Evolutionary conservation across 2,329 filamentous ascomycete genomes (phyloP), one percentile per base, ranked within the genome.

Genomic region (Pyricularia grisea): DNA sequence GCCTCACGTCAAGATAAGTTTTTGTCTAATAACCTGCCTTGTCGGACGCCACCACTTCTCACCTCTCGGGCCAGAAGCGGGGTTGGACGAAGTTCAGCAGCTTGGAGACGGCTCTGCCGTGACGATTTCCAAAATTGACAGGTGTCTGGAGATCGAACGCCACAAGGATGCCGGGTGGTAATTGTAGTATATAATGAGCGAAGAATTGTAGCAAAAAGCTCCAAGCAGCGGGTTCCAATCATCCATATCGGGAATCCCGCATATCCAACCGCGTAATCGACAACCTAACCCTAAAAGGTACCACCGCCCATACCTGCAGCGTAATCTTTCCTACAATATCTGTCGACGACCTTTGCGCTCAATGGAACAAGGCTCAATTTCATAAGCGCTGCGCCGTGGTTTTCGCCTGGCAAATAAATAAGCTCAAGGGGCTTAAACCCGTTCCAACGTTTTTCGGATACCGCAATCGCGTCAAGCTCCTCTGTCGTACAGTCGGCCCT

Each of bases 361-460:
- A 9, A 14, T 12, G 66, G 66, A 17, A 67, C 31, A n/a, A 6
- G 23, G 25, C 66, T 50, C 33, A 27, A 14, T 17, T 17, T 58
- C 33, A 67, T 33, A 27, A 67, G 12, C 36, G 66, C 5, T 20
- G n/a, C 50, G 42, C 67, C 67, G 58, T 68, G 67, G 28, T 28
- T n/a, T 31, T 31, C 50, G 55, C 67, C 50, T 2, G 67, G 67
- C 50, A 68, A n/a, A 55, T 58, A 68, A 23, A 68, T 63, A 23
- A 68, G 50, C 67, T 68, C 67, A 6, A 68, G 67, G 55, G 25
- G 58, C 7, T 58, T 12, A 5, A 20, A 30, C 30, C 67, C 67
- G n/a, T 30, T 31, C 67, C 67, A 68, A 30, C 67, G 33, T 58
- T 64, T 58, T 58, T 36, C 55, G n/a, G 28, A 63, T n/a, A 30